Base-by-base conservation (phyloP, 768 basidiomycete species). In the Nidula microcarpa region DNA sequence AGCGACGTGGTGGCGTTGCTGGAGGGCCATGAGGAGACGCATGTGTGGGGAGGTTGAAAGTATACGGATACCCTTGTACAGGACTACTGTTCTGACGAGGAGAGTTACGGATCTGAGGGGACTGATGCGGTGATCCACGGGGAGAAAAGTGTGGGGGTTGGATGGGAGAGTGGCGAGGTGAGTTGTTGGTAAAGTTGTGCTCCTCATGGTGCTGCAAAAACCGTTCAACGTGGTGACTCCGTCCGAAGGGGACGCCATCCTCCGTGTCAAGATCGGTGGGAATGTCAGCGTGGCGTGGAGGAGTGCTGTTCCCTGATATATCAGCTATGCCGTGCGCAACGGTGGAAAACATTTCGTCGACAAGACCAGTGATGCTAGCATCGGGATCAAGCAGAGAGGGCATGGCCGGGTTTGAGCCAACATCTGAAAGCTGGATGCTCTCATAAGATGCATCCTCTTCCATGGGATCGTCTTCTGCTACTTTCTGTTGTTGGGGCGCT, bases 301-400 rank as follows among this genome's bases (percentile, higher is more conserved):
- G 77, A 13, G 81, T 77, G 60, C 61, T 72, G 34, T 62, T 63
- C 53, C 53, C 60, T 11, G 65, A 59, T 16, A 57, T 50, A 35
- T 65, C 63, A 17, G 54, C 57, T 33, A 61, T 55, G 34, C 59
- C 55, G 49, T 62, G 57, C 5, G 61, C 59, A n/a, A 65, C 65
- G 45, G 71, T 69, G 49, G 79, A 76, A 53, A 89, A 75, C 75
- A 89, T 84, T 51, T 86, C 79, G 44, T 89, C 82, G 16, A 89
- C 86, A 32, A 87, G 74, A n/a, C 85, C 83, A 8, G 82, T 83
- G 57, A 89, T 82, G 62, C 84, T 87, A 52, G 79, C 71, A 55
- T 84, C 81, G 30, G 73, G 72, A 58, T 79, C 75, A 43, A 75
- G 64, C 47, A 67, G 66, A 53, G 68, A 65, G 49, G 70, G 67